Evolutionary conservation across 305 asterid species (phyloP), one percentile per base, ranked within the genome.

Genomic region (Fraxinus latifolia): DNA sequence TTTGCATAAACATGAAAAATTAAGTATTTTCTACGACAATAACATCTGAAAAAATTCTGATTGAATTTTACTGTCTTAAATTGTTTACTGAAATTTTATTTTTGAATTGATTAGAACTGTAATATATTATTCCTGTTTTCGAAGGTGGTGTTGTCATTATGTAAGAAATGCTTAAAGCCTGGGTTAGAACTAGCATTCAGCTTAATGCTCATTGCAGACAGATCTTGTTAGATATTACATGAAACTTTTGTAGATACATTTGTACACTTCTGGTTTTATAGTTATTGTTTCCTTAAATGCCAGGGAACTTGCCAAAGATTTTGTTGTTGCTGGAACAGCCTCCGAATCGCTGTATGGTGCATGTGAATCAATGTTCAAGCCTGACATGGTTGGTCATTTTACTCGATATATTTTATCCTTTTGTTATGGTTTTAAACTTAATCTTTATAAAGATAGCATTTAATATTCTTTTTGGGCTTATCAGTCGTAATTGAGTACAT

Each of bases 281-380:
- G 7, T 71, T 58, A 60, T 79, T 67, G 44, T 19, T 29, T 78
- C 4, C 58, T 25, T 29, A 74, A 68, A 71, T 88, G 87, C 90
- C 91, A 96, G 99, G 88, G 98, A 96, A 88, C 98, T 96, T 81
- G 99, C 99, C 76, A 94, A 96, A 90, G 99, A 96, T 86, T 96
- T 96, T 88, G 99, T 96, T 79, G 98, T 96, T 83, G 93, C 98
- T 78, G 98, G 98, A 37, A 96, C 98, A 77, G 98, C 98, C 77
- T 94, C 98, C 17, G 99, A 96, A 86, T 96, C 99, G 12, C 93
- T 96, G 42, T 96, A 96, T 47, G 99, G 99, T 87, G 99, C 99
- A 77, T 94, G 98, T 68, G 99, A 96, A 90, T 94, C 99, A 9
- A 96, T 96, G 99, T 96, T 87, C 91, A 94, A 93, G 82, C 96